Conservation (phyloP, 257 asterid species). For the Asclepias syriaca region DNA sequence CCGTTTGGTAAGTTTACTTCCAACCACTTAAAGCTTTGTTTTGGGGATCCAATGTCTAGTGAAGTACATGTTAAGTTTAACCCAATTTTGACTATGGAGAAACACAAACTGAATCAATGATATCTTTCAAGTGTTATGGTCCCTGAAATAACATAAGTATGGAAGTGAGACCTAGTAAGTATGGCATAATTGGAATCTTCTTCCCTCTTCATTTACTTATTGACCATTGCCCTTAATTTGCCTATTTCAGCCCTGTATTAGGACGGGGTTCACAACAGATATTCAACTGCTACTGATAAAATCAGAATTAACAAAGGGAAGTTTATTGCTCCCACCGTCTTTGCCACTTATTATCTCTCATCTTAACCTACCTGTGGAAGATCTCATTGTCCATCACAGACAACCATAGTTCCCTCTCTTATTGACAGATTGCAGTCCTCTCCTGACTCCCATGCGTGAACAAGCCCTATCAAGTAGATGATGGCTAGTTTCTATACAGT, state of each 20-base stretch:
- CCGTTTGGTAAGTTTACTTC: background rate
- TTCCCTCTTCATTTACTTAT: background rate
- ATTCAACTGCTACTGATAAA: background rate
- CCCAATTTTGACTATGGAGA: background rate
- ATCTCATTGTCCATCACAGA: background rate
- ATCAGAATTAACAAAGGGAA: background rate
- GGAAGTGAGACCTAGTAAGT: background rate
- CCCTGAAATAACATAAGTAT: background rate
- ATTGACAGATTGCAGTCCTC: background rate
- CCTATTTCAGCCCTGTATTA: background rate
- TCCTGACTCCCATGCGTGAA: background rate
- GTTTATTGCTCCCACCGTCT: background rate
- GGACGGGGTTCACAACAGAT: background rate
- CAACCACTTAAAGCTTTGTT: conserved; percentile 1
- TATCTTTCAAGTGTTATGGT: background rate
- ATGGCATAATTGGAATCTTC: background rate
- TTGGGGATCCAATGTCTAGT: background rate
- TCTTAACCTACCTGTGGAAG: background rate
- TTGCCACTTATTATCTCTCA: background rate
- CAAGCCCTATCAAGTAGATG: background rate
- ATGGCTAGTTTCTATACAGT: background rate
- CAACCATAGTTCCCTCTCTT: background rate
- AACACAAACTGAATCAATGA: background rate
- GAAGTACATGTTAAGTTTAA: background rate
- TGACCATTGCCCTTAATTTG: background rate